These are phyloP conservation scores for Lobulomyces angularis DNA, from an alignment of 192 early-diverging fungal genomes.

Conservation along the genomic window DNA sequence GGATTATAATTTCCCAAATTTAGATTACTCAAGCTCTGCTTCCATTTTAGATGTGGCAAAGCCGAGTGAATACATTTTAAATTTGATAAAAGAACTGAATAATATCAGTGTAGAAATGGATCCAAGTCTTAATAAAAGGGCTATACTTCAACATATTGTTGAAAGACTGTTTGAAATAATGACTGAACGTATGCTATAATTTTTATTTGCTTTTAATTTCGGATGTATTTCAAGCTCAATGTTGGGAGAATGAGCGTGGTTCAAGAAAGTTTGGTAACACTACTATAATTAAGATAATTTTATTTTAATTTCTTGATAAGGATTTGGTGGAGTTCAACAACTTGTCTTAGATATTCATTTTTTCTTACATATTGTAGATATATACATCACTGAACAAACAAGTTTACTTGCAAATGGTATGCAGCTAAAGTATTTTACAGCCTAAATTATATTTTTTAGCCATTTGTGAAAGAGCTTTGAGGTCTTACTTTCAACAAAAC, in stretches of 20 bases:
- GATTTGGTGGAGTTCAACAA: conserved; percentile 35
- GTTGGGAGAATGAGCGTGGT: conserved; percentile 16
- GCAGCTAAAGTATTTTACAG: no score
- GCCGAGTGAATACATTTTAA: conserved; percentile 20
- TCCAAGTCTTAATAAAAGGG: conserved; percentile 4
- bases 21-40: conserved; percentile 27
- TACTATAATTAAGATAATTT: neutral
- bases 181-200: neutral
- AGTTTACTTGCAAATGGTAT: conserved; percentile 27
- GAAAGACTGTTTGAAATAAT: conserved; percentile 5
- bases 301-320: neutral
- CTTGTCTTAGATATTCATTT: conserved; percentile 46
- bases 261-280: conserved; percentile 20
- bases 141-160: conserved; percentile 1
- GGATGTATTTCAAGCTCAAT: conserved; percentile 5
- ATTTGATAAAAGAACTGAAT: conserved; percentile 11
- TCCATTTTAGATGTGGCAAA: conserved; percentile 22
- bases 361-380: conserved; percentile 23
- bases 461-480: conserved; percentile 36
- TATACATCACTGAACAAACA: conserved; percentile 18
- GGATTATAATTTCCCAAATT: conserved; percentile 22
- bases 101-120: conserved; percentile 3
- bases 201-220: neutral
- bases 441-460: no score
- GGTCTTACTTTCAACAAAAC: conserved; percentile 28